These are phyloP conservation scores for Coniochaeta ligniaria DNA, from an alignment of 2,329 filamentous ascomycete genomes.

Conservation along the genomic window DNA sequence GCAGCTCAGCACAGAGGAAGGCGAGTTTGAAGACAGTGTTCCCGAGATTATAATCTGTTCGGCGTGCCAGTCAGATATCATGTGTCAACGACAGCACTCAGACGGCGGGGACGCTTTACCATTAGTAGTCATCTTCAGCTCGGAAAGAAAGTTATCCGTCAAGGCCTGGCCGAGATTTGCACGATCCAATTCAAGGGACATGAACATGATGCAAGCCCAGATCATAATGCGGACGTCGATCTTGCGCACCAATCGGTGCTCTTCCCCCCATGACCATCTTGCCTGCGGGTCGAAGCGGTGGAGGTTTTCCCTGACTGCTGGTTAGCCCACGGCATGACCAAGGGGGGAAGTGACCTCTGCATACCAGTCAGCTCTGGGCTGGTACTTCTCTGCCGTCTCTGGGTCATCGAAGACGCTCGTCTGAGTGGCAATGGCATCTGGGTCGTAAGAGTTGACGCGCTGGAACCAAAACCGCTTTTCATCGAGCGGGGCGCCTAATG, in stretches of 20 bases:
- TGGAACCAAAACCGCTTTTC: slow-evolving; percentile 26
- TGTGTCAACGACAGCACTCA: background rate
- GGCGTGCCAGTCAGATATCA: background rate
- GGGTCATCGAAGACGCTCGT: slow-evolving; percentile 31
- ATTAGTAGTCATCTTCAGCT: slow-evolving; percentile 35
- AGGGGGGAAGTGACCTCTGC: background rate
- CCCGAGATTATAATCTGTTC: slow-evolving; percentile 36
- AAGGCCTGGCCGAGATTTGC: slow-evolving; percentile 39
- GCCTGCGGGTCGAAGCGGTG: background rate
- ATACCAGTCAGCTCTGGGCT: slow-evolving; percentile 20
- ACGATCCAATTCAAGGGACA: slow-evolving; percentile 40
- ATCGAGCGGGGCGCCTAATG: slow-evolving; percentile 19
- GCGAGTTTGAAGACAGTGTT: slow-evolving; percentile 40
- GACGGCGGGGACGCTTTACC: slow-evolving; percentile 18
- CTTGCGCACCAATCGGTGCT: background rate
- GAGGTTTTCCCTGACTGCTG: background rate
- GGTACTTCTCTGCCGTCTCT: slow-evolving; percentile 25
- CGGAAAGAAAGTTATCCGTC: slow-evolving; percentile 37
- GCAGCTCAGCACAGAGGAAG: slow-evolving; percentile 50
- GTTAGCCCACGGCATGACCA: background rate
- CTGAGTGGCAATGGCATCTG: slow-evolving; percentile 29
- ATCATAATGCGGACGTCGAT: slow-evolving; percentile 1
- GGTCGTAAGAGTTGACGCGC: slow-evolving; percentile 16
- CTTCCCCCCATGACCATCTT: slow-evolving; percentile 1
- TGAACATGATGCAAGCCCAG: slow-evolving; percentile 24